These are phyloP conservation scores for Draba incana DNA, from an alignment of 345 rosid genomes.

Conservation along the genomic window DNA sequence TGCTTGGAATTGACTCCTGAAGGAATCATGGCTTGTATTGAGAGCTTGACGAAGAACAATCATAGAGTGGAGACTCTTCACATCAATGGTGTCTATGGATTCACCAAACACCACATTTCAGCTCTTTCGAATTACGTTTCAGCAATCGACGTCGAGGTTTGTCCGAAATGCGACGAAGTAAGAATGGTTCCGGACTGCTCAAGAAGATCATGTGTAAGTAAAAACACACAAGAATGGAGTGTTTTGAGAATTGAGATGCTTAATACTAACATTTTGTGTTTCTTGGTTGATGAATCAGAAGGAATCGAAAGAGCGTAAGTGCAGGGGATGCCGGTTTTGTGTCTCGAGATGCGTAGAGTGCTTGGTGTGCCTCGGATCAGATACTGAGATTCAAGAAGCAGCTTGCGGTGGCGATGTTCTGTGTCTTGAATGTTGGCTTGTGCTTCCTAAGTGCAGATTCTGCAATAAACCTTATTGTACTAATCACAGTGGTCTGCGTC, in stretches of 20 bases:
- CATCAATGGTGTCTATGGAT: constrained; percentile 56
- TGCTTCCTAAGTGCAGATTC: constrained; percentile 65
- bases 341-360: constrained; percentile 74
- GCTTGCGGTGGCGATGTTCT: constrained; percentile 52
- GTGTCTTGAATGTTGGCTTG: constrained; percentile 75
- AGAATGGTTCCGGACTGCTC: constrained; percentile 64
- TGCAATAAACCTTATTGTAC: constrained; percentile 78
- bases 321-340: constrained; percentile 68
- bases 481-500: constrained; percentile 39
- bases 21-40: constrained; percentile 65
- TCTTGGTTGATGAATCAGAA: constrained; percentile 27
- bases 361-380: constrained; percentile 49
- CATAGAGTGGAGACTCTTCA: constrained; percentile 45
- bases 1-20: constrained; percentile 69
- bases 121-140: constrained; percentile 45
- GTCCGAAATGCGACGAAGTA: constrained; percentile 68
- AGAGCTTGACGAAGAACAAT: constrained; percentile 45
- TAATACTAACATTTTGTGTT: not conserved
- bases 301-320: constrained; percentile 36
- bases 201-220: constrained; percentile 48
- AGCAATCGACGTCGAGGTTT: constrained; percentile 58
- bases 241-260: not conserved
- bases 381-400: constrained; percentile 52
- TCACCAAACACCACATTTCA: constrained; percentile 57
- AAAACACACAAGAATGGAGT: not conserved